Evolutionary conservation across 768 basidiomycete species (phyloP).

Genomic region (Tubosaeta sp.): DNA sequence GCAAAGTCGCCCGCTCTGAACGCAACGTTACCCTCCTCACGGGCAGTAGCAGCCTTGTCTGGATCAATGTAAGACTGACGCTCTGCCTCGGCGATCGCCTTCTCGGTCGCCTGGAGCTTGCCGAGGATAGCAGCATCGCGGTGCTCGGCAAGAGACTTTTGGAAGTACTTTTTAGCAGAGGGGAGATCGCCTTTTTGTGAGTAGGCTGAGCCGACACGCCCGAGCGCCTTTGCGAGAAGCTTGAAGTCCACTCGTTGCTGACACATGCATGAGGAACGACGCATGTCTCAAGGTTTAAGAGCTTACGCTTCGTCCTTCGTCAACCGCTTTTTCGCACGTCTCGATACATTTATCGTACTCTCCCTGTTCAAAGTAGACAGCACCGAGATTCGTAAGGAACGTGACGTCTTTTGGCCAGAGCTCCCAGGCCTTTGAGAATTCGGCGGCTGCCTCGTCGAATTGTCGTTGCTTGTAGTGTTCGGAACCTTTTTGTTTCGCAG

Average conservation of each 20-base stretch:
- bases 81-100: constrained; percentile 70
- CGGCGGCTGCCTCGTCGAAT: constrained; percentile 69
- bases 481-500: constrained; percentile 72
- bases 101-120: constrained; percentile 85
- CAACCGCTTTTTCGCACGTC: constrained; percentile 92
- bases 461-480: constrained; percentile 84
- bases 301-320: constrained; percentile 79
- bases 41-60: constrained; percentile 70
- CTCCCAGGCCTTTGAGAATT: constrained; percentile 90
- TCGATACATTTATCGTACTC: constrained; percentile 90
- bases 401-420: constrained; percentile 89
- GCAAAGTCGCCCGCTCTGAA: constrained; percentile 95
- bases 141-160: constrained; percentile 94
- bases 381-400: constrained; percentile 86
- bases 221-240: constrained; percentile 90
- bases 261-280: neutral
- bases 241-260: constrained; percentile 92
- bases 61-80: constrained; percentile 85
- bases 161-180: constrained; percentile 84
- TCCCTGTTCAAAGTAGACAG: constrained; percentile 91
- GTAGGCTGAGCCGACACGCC: constrained; percentile 84
- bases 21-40: constrained; percentile 87
- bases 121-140: constrained; percentile 89
- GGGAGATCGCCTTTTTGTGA: constrained; percentile 70
- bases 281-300: neutral